Base-by-base conservation (phyloP, 2,329 filamentous ascomycete genomes). In the Nannizziopsis barbatae region DNA sequence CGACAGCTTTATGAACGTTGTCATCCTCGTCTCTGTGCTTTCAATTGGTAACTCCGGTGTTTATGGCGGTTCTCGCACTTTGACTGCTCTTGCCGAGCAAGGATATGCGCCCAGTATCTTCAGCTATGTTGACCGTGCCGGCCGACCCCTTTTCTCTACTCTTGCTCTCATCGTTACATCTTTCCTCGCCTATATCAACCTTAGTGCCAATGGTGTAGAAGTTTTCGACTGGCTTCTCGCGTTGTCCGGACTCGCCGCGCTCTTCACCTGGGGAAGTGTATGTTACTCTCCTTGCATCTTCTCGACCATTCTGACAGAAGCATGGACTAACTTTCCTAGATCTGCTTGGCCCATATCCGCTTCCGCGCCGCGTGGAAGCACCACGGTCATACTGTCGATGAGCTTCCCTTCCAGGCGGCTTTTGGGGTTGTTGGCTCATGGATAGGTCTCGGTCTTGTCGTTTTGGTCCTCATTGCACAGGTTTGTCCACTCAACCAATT, bases 201-300 rank as follows among this genome's bases (percentile, higher is more conserved):
- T 67, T 5, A 56, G 57, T 3, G 63, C 72, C 1, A 64, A 66
- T 0, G 77, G 77, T 37, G 60, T 64, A 4, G 62, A 67, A 0
- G 73, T 82, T 11, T 81, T 84, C 47, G 71, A 76, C 53, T 83
- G 80, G 80, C 73, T 84, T 1, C 72, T 78, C 20, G 76, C 80
- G 5, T 67, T 83, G 10, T 81, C 79, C 2, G 80, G 77, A 47
- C 71, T 83, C 1, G 74, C 75, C 10, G 73, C 77, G 18, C 71
- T 83, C 39, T 83, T 82, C 62, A 77, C 79, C 12, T 84, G 80
- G 80, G 77, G 72, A 17, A 78, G 75, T 40, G 53, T 54, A 51
- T 43, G 53, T 54, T 33, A 18, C 32, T 18, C 3, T 10, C 37
- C 36, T n/a, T 10, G 2, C 14, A 20, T 49, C 22, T 2, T 20